phyloP scores from a whole-genome alignment of 2,329 filamentous ascomycete genomes.

The Pyrenochaeta sp. region DNA sequence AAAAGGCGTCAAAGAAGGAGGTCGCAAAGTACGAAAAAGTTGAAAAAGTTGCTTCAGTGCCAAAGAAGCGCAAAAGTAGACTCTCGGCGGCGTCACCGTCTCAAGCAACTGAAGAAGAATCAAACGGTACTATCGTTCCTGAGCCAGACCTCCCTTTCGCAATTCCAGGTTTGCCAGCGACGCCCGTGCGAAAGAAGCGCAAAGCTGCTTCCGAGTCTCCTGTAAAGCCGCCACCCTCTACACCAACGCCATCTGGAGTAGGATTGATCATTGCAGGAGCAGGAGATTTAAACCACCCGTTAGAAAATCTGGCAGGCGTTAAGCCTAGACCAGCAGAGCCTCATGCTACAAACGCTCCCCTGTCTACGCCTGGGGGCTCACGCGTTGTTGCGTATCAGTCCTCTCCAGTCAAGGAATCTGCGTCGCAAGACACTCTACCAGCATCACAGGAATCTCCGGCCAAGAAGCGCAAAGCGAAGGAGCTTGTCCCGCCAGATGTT shows the following conservation, averaged over 20 bases:
- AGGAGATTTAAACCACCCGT: constrained; percentile 32
- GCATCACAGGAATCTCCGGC: constrained; percentile 35
- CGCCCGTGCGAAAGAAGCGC: constrained; percentile 42
- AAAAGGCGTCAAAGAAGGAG: constrained; percentile 16
- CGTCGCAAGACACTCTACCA: background rate
- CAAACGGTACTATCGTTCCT: background rate
- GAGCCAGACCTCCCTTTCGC: constrained; percentile 14
- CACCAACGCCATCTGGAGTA: constrained; percentile 60
- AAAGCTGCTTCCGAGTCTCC: constrained; percentile 27
- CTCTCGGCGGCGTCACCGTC: constrained; percentile 10
- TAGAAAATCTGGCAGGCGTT: constrained; percentile 29
- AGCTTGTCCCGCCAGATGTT: constrained; percentile 48
- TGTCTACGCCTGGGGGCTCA: constrained; percentile 76
- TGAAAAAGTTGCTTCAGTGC: constrained; percentile 13
- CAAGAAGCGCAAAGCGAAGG: constrained; percentile 54
- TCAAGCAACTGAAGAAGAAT: constrained; percentile 8
- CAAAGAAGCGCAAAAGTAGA: constrained; percentile 37
- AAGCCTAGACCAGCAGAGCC: constrained; percentile 68
- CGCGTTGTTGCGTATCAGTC: constrained; percentile 62
- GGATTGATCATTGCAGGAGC: constrained; percentile 51
- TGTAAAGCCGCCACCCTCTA: constrained; percentile 35
- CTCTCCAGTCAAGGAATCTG: constrained; percentile 36
- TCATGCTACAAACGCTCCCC: constrained; percentile 71
- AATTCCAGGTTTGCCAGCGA: constrained; percentile 30
- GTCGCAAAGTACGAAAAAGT: constrained; percentile 18